These are phyloP conservation scores for Helotiales sp. DNA, from an alignment of 2,329 filamentous ascomycete genomes.

Conservation along the genomic window DNA sequence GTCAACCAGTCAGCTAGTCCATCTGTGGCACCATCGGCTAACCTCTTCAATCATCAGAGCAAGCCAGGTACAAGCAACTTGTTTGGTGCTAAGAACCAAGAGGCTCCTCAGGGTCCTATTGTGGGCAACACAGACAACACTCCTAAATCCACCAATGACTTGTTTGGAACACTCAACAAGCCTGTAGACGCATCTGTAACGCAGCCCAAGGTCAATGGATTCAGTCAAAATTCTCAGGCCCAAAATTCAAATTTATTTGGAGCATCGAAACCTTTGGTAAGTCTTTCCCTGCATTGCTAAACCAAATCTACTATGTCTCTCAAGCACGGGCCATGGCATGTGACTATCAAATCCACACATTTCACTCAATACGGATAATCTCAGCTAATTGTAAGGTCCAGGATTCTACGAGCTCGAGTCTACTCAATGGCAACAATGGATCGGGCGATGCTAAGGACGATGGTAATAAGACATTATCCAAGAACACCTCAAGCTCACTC, in stretches of 20 bases:
- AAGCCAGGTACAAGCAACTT: conserved; percentile 6
- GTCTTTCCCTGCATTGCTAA: not conserved
- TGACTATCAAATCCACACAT: too few relatives aligned
- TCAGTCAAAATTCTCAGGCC: not conserved
- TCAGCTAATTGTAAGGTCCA: not conserved
- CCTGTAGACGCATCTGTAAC: conserved; percentile 18
- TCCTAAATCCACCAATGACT: conserved; percentile 5
- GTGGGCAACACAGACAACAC: conserved; percentile 6
- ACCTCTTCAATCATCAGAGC: not conserved
- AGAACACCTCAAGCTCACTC: not conserved
- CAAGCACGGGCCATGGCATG: too few relatives aligned
- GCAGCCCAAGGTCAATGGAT: conserved; percentile 17
- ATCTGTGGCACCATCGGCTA: not conserved
- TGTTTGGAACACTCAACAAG: conserved; percentile 26
- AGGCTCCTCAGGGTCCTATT: not conserved
- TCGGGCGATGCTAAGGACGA: not conserved
- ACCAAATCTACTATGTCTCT: too few relatives aligned
- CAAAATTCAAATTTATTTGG: not conserved
- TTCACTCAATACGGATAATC: not conserved
- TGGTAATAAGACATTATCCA: not conserved
- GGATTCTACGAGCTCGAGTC: not conserved
- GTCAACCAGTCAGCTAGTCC: not conserved
- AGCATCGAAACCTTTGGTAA: conserved; percentile 3
- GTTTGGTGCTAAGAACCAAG: conserved; percentile 5
- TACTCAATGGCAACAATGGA: not conserved